These are phyloP conservation scores for Typha latifolia DNA, from an alignment of 176 grass and related monocot species.

Conservation along the genomic window DNA sequence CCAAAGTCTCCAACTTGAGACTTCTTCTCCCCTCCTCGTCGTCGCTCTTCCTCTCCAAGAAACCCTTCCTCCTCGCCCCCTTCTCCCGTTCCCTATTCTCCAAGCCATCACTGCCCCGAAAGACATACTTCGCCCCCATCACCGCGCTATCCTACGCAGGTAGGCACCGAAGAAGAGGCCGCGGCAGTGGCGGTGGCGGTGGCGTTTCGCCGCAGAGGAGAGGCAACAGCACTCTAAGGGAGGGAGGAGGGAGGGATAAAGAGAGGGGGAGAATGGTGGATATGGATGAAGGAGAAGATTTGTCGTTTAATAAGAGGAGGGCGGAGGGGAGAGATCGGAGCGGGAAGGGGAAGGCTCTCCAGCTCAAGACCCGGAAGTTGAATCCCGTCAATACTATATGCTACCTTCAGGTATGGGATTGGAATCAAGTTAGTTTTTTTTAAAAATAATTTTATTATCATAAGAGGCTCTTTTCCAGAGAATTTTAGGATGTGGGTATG, in stretches of 20 bases:
- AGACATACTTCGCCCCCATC: slow-evolving; percentile 8
- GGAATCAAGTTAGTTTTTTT: not conserved
- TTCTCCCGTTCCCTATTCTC: slow-evolving; percentile 27
- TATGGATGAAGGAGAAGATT: slow-evolving; percentile 23
- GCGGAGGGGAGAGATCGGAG: slow-evolving; percentile 63
- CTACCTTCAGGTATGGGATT: slow-evolving; percentile 62
- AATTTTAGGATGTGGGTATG: not conserved
- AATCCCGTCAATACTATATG: slow-evolving; percentile 90
- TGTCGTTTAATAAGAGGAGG: slow-evolving; percentile 54
- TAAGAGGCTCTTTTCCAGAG: not conserved
- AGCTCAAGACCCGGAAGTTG: slow-evolving; percentile 74
- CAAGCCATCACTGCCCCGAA: not conserved
- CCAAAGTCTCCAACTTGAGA: slow-evolving; percentile 31
- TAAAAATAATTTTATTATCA: too few relatives aligned
- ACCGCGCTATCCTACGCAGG: slow-evolving; percentile 15
- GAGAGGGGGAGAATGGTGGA: slow-evolving; percentile 5
- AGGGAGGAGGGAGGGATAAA: slow-evolving; percentile 25
- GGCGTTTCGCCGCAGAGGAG: slow-evolving; percentile 32
- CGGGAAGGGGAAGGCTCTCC: slow-evolving; percentile 44
- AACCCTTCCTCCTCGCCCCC: slow-evolving; percentile 39
- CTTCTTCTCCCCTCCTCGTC: slow-evolving; percentile 24
- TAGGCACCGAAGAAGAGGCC: slow-evolving; percentile 4
- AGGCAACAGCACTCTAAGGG: slow-evolving; percentile 30
- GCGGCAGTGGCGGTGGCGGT: slow-evolving; percentile 21
- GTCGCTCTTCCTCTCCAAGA: slow-evolving; percentile 39